These are phyloP conservation scores for Phytopythium sindhum DNA, from an alignment of 352 stramenopile species.

Conservation along the genomic window DNA sequence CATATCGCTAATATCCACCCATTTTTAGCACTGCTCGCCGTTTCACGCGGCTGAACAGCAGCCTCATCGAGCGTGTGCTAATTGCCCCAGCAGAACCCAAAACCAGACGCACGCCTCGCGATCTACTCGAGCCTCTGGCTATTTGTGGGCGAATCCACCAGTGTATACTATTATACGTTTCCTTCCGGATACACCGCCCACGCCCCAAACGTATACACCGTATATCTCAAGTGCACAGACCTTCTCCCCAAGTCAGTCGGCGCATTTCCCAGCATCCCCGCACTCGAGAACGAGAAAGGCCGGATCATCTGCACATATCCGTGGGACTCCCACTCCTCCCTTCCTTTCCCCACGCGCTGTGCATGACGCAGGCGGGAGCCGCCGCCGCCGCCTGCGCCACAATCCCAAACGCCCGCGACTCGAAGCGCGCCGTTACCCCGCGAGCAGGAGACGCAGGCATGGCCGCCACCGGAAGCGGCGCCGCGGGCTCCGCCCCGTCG, in stretches of 20 bases:
- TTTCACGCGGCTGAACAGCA: not conserved
- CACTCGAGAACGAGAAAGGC: not conserved
- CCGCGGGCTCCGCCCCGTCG: conserved; percentile 1
- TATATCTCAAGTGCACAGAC: not conserved
- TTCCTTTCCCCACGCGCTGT: not conserved
- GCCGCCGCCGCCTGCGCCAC: conserved; percentile 1
- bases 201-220: not conserved
- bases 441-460: conserved; percentile 3
- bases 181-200: not conserved
- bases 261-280: not conserved
- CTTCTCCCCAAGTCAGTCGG: not conserved
- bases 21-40: not conserved
- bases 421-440: not conserved
- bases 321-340: not conserved
- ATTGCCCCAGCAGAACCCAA: not conserved
- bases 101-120: not conserved
- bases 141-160: not conserved
- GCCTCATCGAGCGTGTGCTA: not conserved
- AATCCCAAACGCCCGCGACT: conserved; percentile 4
- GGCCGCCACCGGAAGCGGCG: conserved; percentile 4
- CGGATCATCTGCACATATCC: not conserved
- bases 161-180: not conserved
- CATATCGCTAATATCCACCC: not conserved
- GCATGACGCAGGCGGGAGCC: not conserved
- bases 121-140: not conserved